Percentiles rank a stretch among this genome's conserved stretches.
Evolutionary conservation across 768 basidiomycete genomes (phyloP).

Genomic region (Asterophora parasitica): DNA sequence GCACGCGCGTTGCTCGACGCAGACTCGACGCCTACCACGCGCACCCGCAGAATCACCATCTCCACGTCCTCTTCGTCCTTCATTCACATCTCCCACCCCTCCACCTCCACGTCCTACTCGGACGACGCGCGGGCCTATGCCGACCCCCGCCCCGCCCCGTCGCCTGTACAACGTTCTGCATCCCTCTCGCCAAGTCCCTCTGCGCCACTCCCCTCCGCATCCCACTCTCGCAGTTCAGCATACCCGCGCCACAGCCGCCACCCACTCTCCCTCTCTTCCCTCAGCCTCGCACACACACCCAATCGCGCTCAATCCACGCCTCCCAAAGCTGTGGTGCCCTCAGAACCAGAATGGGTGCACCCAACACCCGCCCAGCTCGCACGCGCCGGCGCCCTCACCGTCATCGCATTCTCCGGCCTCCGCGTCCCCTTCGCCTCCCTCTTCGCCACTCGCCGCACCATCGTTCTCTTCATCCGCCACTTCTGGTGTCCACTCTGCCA

Average conservation of each 20-base stretch:
- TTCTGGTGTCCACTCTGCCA: slow-evolving; percentile 88
- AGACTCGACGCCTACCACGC: not conserved
- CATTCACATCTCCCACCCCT: slow-evolving; percentile 19
- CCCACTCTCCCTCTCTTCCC: slow-evolving; percentile 6
- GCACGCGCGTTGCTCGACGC: too few species aligned
- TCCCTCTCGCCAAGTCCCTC: slow-evolving; percentile 1
- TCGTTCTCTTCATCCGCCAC: slow-evolving; percentile 84
- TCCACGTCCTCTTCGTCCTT: slow-evolving; percentile 16
- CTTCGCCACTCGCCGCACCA: slow-evolving; percentile 47
- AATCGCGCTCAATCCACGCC: slow-evolving; percentile 3
- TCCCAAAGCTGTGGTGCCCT: not conserved
- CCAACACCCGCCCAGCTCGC: slow-evolving; percentile 55
- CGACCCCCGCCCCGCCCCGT: not conserved
- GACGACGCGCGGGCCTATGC: slow-evolving; percentile 20
- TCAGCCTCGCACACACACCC: not conserved
- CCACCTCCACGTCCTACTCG: slow-evolving; percentile 24
- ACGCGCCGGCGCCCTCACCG: slow-evolving; percentile 54
- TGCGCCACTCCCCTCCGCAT: not conserved
- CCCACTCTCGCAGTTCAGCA: not conserved
- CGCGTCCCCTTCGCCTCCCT: slow-evolving; percentile 66
- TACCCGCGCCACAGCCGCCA: not conserved
- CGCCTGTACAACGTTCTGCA: slow-evolving; percentile 16
- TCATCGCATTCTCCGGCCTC: slow-evolving; percentile 65
- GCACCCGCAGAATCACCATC: not conserved
- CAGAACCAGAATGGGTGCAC: slow-evolving; percentile 38